Base-by-base conservation (phyloP, 2,329 filamentous ascomycete genomes). In the Lojkania enalia region DNA sequence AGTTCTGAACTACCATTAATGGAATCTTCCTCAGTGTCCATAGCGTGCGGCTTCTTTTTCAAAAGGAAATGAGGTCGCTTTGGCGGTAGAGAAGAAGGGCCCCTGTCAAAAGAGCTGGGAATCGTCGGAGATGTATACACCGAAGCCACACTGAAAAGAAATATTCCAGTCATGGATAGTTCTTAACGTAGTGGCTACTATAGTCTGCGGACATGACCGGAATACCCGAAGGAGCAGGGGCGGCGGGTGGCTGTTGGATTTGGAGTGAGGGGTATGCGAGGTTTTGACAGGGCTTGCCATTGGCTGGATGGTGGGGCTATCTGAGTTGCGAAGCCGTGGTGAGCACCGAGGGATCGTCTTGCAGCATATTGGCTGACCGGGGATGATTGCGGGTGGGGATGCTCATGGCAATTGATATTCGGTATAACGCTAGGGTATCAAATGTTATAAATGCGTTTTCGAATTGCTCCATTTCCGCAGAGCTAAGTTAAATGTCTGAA, bases 81-180 rank as follows among this genome's bases (percentile, higher is more conserved):
- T 52, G 46, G 12, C 46, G 46, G 31, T 47, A 45, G 3, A 52
- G 43, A 11, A 49, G 27, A 3, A 44, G 3, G 12, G 46, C 46
- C 25, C 35, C 29, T 1, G 49, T 39, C n/a, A n/a, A 33, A 16
- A 52, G 42, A 2, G 42, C 46, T 14, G 46, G 40, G 32, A 49
- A 52, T 16, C 49, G 38, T 20, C 49, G 49, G 32, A 52, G 39
- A 32, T 49, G 46, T 3, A 52, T 36, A 37, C 40, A 43, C 7
- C 35, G 42, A 13, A 42, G 30, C 14, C n/a, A 37, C 5, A 38
- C 16, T 7, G 49, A 42, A 30, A 52, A 52, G 18, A 43, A 45
- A 32, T 37, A 40, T 9, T 46, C 42, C 9, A 52, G 40, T 20
- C 12, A 16, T 4, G 49, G 49, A 40, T 52, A 52, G 9, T 46